Evolutionary conservation across 176 grass and related monocot genomes (phyloP).

Genomic region (Bothriochloa decipiens): DNA sequence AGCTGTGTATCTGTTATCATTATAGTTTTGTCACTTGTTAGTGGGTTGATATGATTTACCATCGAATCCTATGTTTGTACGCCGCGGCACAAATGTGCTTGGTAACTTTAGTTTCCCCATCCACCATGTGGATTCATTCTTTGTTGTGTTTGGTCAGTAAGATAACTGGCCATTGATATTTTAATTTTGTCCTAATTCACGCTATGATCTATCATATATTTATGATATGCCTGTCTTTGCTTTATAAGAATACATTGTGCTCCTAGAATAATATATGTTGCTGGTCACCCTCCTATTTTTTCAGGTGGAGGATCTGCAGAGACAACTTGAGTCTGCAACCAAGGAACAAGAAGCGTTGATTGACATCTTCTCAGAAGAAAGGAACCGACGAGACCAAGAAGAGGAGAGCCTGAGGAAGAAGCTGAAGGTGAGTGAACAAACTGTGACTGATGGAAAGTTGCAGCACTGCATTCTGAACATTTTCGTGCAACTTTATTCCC

Average conservation of each 20-base stretch:
- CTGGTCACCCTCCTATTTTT: conserved; percentile 17
- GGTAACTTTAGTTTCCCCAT: not conserved
- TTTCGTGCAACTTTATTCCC: not conserved
- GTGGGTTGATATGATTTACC: not conserved
- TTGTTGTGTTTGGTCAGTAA: conserved; percentile 24
- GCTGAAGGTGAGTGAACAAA: conserved; percentile 67
- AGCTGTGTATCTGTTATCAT: conserved; percentile 2
- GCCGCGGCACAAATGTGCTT: not conserved
- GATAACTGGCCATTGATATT: not conserved
- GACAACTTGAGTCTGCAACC: conserved; percentile 70
- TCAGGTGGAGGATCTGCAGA: conserved; percentile 76
- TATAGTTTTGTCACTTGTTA: not conserved
- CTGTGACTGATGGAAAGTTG: not conserved
- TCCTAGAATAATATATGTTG: not conserved
- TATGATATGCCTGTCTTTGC: not conserved
- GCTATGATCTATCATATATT: not conserved
- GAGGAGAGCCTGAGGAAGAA: conserved; percentile 83
- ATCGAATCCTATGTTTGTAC: not conserved
- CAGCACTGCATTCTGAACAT: not conserved
- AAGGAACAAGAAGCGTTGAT: conserved; percentile 96
- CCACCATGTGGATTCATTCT: not conserved
- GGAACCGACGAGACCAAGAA: conserved; percentile 70
- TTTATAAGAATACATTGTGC: not conserved
- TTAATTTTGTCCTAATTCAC: not conserved
- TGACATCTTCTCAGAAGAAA: conserved; percentile 95